A percentile compares a stretch with the other conserved stretches of the same genome.
phyloP scores from a whole-genome alignment of 1,284 basidiomycete species.

The Clitocybe nebularis region DNA sequence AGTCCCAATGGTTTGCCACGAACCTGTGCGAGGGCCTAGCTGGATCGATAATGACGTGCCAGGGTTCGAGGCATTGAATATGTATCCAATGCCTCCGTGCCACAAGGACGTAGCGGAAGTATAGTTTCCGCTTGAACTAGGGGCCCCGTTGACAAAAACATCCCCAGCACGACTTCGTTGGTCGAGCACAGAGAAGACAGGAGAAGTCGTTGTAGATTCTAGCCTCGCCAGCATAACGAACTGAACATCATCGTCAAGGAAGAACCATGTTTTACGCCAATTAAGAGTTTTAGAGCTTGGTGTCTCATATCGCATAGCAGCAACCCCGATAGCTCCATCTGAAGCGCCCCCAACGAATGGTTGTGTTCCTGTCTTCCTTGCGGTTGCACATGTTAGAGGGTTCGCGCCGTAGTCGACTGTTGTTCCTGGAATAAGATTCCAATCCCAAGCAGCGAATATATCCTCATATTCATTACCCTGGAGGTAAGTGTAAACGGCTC shows the following conservation, averaged over 20 bases:
- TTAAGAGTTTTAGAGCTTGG: constrained; percentile 49
- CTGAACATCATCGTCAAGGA: constrained; percentile 59
- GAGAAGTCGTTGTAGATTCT: constrained; percentile 37
- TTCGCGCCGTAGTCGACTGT: constrained; percentile 58
- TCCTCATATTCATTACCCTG: constrained; percentile 60
- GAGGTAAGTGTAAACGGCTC: constrained; percentile 59
- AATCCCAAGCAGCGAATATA: constrained; percentile 63
- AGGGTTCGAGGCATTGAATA: constrained; percentile 29
- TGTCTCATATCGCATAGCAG: constrained; percentile 62
- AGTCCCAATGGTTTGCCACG: constrained; percentile 65
- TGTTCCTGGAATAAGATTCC: constrained; percentile 68
- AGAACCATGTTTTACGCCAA: constrained; percentile 73
- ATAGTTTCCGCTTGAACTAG: constrained; percentile 13
- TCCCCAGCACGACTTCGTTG: constrained; percentile 45
- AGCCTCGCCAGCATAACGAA: constrained; percentile 57
- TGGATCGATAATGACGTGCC: constrained; percentile 42
- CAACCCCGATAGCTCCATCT: constrained; percentile 48
- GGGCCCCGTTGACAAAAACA: constrained; percentile 38
- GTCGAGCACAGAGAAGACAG: constrained; percentile 63
- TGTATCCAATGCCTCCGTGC: constrained; percentile 57
- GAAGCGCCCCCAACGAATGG: constrained; percentile 63
- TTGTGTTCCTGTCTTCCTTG: constrained; percentile 41
- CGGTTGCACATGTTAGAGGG: constrained; percentile 40
- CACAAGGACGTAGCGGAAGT: constrained; percentile 37
- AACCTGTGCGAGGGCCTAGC: constrained; percentile 45